Percentiles rank a stretch among this genome's conserved stretches.
Conservation (phyloP, 2,329 filamentous ascomycete genomes). For the Parastagonospora nodorum region DNA sequence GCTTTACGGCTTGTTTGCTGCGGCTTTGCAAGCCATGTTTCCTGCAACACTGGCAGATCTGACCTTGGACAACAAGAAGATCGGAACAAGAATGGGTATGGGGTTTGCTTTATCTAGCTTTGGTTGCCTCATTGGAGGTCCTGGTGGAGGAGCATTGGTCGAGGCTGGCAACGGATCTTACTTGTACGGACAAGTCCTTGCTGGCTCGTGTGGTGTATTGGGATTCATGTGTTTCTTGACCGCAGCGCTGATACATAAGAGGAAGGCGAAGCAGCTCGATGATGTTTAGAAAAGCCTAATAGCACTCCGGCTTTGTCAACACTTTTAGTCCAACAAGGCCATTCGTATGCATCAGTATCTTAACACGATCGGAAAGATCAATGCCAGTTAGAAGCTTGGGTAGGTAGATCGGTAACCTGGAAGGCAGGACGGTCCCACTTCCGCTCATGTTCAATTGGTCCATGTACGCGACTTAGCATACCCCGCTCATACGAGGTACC, state of each 20-base stretch:
- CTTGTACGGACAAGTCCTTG: conserved; percentile 51
- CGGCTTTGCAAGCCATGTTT: conserved; percentile 52
- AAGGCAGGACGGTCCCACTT: too few relatives aligned
- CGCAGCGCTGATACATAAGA: conserved; percentile 14
- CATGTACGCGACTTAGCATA: too few relatives aligned
- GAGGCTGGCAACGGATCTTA: conserved; percentile 43
- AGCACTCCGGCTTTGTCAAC: too few relatives aligned
- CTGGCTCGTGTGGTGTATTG: conserved; percentile 30
- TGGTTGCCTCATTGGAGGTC: conserved; percentile 33
- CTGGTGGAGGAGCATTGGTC: conserved; percentile 42
- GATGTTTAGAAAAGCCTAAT: too few relatives aligned
- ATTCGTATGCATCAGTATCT: too few relatives aligned
- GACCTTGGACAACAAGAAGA: conserved; percentile 46
- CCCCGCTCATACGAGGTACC: neutral
- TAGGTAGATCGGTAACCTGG: too few relatives aligned
- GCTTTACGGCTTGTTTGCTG: conserved; percentile 56
- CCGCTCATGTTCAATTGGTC: too few relatives aligned
- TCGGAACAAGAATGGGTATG: conserved; percentile 56
- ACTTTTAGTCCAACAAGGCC: too few relatives aligned
- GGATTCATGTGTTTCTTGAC: conserved; percentile 15
- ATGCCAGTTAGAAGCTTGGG: too few relatives aligned
- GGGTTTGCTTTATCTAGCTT: conserved; percentile 34
- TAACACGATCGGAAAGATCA: too few relatives aligned
- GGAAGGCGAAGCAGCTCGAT: neutral
- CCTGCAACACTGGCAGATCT: conserved; percentile 51